phyloP scores from a whole-genome alignment of 257 asterid species.

The Fraxinus cuspidata region DNA sequence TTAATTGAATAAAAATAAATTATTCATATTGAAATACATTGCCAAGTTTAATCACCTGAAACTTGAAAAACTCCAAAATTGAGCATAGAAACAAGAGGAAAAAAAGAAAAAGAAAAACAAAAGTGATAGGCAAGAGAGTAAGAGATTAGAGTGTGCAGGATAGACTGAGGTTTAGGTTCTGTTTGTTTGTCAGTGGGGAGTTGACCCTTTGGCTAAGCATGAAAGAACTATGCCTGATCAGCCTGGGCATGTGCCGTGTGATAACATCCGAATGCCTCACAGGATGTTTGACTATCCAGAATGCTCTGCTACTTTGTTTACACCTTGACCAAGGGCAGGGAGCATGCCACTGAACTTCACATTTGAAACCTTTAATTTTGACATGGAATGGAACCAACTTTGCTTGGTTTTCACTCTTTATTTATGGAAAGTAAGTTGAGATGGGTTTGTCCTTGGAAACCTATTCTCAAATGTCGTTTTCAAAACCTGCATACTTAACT shows the following conservation, averaged over 20 bases:
- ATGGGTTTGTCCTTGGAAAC: neutral
- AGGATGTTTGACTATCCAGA: neutral
- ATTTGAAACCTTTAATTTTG: neutral
- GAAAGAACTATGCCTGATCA: neutral
- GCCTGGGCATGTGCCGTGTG: neutral
- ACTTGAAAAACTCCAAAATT: neutral
- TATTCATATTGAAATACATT: neutral
- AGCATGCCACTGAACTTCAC: neutral
- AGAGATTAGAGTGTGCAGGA: neutral
- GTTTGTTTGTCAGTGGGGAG: neutral
- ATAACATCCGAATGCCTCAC: neutral
- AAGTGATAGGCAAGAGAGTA: too few species aligned
- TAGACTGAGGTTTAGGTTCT: neutral
- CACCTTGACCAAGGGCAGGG: neutral
- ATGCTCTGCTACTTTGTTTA: neutral
- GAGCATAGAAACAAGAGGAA: neutral
- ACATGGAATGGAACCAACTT: neutral
- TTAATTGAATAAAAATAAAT: neutral
- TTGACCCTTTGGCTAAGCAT: neutral
- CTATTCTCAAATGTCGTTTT: neutral
- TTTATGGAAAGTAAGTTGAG: neutral
- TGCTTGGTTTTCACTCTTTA: too few species aligned
- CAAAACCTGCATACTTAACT: neutral
- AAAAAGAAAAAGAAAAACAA: neutral
- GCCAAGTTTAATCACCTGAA: neutral